phyloP scores from a whole-genome alignment of 2,329 filamentous ascomycete genomes.

The Neurospora sp. region DNA sequence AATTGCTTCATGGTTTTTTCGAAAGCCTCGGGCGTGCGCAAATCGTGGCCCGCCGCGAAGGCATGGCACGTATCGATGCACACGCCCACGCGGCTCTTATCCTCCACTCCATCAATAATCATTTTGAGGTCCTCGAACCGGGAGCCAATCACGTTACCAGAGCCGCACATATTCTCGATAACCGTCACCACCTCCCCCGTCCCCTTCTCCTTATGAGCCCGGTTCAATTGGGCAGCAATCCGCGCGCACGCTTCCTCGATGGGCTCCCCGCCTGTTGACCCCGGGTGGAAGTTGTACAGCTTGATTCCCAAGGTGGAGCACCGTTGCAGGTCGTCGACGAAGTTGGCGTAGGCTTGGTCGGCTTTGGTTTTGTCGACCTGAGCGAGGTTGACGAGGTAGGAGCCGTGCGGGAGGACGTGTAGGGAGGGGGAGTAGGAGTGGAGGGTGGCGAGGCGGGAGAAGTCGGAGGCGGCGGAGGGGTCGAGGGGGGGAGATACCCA shows the following conservation, averaged over 20 bases:
- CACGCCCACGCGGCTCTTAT: conserved; percentile 79
- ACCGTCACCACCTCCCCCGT: conserved; percentile 72
- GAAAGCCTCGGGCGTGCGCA: conserved; percentile 68
- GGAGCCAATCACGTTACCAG: conserved; percentile 77
- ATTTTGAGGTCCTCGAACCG: conserved; percentile 79
- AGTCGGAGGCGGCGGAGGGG: conserved; percentile 56
- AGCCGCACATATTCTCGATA: conserved; percentile 91
- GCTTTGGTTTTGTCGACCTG: conserved; percentile 73
- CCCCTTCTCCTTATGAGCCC: conserved; percentile 65
- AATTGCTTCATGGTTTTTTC: conserved; percentile 65
- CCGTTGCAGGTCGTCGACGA: conserved; percentile 77
- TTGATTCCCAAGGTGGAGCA: conserved; percentile 79
- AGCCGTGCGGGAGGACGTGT: conserved; percentile 83
- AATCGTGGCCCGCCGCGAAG: conserved; percentile 88
- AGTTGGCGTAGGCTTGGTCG: conserved; percentile 73
- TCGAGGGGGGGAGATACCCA: conserved; percentile 78
- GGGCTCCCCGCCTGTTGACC: conserved; percentile 61
- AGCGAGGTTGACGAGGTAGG: conserved; percentile 92
- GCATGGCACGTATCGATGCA: conserved; percentile 96
- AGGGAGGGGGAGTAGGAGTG: conserved; percentile 62
- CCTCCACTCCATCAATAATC: conserved; percentile 69
- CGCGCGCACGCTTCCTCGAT: conserved; percentile 63
- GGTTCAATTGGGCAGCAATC: conserved; percentile 75
- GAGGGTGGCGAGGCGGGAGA: conserved; percentile 56
- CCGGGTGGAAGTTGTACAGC: conserved; percentile 98